Base-by-base conservation (phyloP, 495 filamentous ascomycete species). In the Astrocystis sublimbata region DNA sequence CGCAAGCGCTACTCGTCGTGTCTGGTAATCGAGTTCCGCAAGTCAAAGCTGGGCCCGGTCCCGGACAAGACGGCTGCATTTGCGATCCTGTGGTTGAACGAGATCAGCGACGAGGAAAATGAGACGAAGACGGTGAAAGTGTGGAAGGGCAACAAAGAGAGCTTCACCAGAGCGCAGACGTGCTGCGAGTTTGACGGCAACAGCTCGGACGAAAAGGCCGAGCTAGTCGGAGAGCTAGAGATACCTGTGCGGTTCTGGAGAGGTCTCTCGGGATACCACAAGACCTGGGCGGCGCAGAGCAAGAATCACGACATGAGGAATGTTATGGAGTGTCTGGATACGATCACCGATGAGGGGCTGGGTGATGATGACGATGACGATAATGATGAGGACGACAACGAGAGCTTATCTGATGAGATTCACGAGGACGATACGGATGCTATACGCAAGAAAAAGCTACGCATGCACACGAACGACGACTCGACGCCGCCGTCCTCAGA, bases 51-150 rank as follows among this genome's bases (percentile, higher is more conserved):
- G 0, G 71, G 80, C 23, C 64, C 85, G 0, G 71, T 80, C 23
- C 64, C 72, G 0, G 84, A 88, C 51, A 82, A 81, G 30, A 85
- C 81, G 0, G 72, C 82, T 0, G 88, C 84, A 0, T 84, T 89
- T 51, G 86, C 82, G 0, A 75, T 89, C 3, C 70, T 90, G 7
- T 91, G 89, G 88, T 78, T 90, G 13, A 81, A 83, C 45, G 83
- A 87, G 28, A 75, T 91, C 0, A 79, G 79, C 0, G 88, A 91
- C 42, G 86, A 87, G 43, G 83, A 88, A 68, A 81, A 85, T 21
- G 66, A 77, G 23, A 80, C 74, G 0, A 70, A 88, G 8, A 73
- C 62, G 10, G 56, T 91, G 5, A 73, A 81, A 30, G 80, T 91
- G 13, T 90, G 81, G 80, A 78, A 75, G 65, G 78, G 78, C 33